phyloP scores from a whole-genome alignment of 306 rosid species.

The Sphenostylis stenocarpa region DNA sequence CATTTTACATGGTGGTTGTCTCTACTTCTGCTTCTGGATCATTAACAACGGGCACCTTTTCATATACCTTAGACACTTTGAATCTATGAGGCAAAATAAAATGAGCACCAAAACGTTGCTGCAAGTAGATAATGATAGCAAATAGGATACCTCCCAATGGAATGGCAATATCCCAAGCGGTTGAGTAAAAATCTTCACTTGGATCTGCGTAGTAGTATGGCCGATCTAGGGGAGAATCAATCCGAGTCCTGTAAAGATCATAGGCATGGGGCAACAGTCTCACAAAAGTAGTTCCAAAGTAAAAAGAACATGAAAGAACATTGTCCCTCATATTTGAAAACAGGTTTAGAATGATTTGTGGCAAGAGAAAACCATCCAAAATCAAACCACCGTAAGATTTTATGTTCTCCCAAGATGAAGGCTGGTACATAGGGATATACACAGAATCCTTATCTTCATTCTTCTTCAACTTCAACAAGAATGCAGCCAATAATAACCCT shows the following conservation, averaged over 20 bases:
- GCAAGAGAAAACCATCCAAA: conserved; percentile 61
- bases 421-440: neutral
- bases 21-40: conserved; percentile 30
- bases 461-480: conserved; percentile 21
- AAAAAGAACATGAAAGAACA: conserved; percentile 48
- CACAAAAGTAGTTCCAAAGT: conserved; percentile 60
- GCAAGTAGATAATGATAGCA: conserved; percentile 54
- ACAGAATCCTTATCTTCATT: neutral
- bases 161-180: conserved; percentile 53
- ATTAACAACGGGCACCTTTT: conserved; percentile 37
- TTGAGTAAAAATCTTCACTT: conserved; percentile 44
- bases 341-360: conserved; percentile 59
- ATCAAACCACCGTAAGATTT: conserved; percentile 50
- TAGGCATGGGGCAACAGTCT: conserved; percentile 59
- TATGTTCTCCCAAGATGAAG: conserved; percentile 38
- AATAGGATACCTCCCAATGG: conserved; percentile 45
- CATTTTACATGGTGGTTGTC: neutral
- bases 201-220: conserved; percentile 47
- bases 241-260: conserved; percentile 52
- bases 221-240: neutral
- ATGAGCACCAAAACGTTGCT: conserved; percentile 53
- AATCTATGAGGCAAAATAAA: conserved; percentile 43
- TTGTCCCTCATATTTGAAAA: conserved; percentile 37
- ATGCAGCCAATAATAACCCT: conserved; percentile 36
- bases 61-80: conserved; percentile 26